Conservation (phyloP, 108 stramenopile genomes). For the Skeletonema costatum region DNA sequence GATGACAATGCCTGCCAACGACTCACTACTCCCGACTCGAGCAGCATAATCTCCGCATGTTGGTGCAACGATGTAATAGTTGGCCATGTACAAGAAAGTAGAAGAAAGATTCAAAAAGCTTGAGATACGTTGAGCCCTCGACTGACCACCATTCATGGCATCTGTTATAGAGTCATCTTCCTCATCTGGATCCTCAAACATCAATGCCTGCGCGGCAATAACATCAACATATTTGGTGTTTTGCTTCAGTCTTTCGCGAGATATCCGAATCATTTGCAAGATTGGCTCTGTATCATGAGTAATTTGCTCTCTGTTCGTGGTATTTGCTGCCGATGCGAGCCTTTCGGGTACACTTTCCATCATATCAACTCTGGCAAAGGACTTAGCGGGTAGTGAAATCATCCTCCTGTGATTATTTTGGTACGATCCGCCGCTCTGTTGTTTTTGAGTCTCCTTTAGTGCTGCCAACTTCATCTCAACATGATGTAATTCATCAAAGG, state of each 20-base stretch:
- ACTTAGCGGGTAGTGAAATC: neutral
- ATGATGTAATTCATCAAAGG: neutral
- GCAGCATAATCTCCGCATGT: constrained; percentile 75
- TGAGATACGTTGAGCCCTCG: constrained; percentile 18
- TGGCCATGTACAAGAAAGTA: constrained; percentile 89
- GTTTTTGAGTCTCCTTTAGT: neutral
- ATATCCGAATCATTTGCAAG: constrained; percentile 1
- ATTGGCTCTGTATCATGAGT: neutral
- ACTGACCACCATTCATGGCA: neutral
- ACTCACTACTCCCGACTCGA: constrained; percentile 62
- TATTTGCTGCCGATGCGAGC: neutral
- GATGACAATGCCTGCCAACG: constrained; percentile 79
- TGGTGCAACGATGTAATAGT: constrained; percentile 92
- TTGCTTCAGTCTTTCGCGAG: constrained; percentile 17
- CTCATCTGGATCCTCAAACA: constrained; percentile 14
- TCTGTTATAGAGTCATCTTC: neutral
- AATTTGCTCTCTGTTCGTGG: neutral
- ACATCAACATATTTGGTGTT: constrained; percentile 13
- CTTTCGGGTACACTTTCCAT: too few species aligned
- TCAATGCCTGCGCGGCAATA: constrained; percentile 22
- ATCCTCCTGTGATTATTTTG: neutral
- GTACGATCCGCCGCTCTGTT: neutral
- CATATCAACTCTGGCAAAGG: neutral
- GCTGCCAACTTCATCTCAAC: neutral
- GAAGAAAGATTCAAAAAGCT: constrained; percentile 76